These are phyloP conservation scores for Carex scoparia DNA, from an alignment of 176 grass and related monocot species.

Conservation along the genomic window DNA sequence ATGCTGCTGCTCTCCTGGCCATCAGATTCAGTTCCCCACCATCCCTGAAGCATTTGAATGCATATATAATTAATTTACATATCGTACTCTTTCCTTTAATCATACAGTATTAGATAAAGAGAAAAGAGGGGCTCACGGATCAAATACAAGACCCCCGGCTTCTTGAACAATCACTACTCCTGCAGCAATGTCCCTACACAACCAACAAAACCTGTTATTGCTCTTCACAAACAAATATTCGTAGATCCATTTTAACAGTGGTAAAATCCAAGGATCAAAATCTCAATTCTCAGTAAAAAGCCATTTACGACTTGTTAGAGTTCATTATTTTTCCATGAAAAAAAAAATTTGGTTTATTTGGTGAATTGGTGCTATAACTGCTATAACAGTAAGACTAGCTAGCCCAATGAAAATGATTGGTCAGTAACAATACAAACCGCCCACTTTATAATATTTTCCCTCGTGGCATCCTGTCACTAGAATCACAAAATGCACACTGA, in stretches of 20 bases:
- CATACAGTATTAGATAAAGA: neutral
- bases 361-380: neutral
- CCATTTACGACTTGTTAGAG: neutral
- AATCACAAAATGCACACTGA: neutral
- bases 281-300: neutral
- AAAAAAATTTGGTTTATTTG: neutral
- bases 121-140: conserved; percentile 52
- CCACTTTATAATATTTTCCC: neutral
- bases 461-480: neutral
- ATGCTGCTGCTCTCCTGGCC: conserved; percentile 64
- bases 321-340: neutral
- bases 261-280: neutral
- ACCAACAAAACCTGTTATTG: conserved; percentile 11
- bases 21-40: conserved; percentile 73
- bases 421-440: neutral
- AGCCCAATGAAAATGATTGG: neutral
- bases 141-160: conserved; percentile 87
- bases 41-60: conserved; percentile 33
- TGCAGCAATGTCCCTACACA: conserved; percentile 78
- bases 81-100: neutral
- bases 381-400: too few relatives aligned
- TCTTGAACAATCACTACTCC: conserved; percentile 89
- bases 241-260: neutral
- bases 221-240: neutral
- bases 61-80: neutral